These are phyloP conservation scores for Pyrenophora teres DNA, from an alignment of 2,329 filamentous ascomycete genomes.

Conservation along the genomic window DNA sequence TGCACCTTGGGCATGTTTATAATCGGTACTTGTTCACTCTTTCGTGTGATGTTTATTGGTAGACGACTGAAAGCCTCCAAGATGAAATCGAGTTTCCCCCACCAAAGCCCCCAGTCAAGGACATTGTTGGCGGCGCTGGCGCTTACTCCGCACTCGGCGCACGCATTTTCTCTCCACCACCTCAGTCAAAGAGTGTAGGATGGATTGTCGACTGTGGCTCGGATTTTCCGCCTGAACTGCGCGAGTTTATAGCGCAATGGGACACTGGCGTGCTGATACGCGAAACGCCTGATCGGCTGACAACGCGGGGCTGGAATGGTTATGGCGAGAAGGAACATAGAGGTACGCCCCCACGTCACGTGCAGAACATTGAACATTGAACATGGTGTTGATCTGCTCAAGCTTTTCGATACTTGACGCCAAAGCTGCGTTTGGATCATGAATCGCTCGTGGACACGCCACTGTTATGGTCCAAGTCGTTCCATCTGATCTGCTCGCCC, in stretches of 20 bases:
- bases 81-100: conserved; percentile 90
- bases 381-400: conserved; percentile 3
- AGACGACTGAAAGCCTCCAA: conserved; percentile 44
- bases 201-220: conserved; percentile 91
- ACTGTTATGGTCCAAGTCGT: conserved; percentile 73
- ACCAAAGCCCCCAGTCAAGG: conserved; percentile 68
- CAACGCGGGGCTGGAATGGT: conserved; percentile 91
- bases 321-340: conserved; percentile 73
- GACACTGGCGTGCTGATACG: conserved; percentile 73
- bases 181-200: conserved; percentile 69
- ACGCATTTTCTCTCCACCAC: conserved; percentile 77
- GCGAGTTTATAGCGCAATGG: conserved; percentile 71
- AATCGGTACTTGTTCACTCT: conserved; percentile 53
- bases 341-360: conserved; percentile 41
- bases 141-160: conserved; percentile 87
- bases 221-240: conserved; percentile 77
- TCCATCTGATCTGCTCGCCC: conserved; percentile 87
- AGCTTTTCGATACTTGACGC: conserved; percentile 85
- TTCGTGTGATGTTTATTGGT: conserved; percentile 11
- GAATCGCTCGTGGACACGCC: conserved; percentile 65
- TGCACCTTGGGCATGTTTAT: conserved; percentile 68
- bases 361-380: too few species aligned
- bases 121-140: conserved; percentile 87
- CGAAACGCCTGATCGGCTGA: conserved; percentile 68
- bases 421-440: conserved; percentile 80